phyloP scores from a whole-genome alignment of 768 basidiomycete genomes.

The Chlorophyllum brunneum region DNA sequence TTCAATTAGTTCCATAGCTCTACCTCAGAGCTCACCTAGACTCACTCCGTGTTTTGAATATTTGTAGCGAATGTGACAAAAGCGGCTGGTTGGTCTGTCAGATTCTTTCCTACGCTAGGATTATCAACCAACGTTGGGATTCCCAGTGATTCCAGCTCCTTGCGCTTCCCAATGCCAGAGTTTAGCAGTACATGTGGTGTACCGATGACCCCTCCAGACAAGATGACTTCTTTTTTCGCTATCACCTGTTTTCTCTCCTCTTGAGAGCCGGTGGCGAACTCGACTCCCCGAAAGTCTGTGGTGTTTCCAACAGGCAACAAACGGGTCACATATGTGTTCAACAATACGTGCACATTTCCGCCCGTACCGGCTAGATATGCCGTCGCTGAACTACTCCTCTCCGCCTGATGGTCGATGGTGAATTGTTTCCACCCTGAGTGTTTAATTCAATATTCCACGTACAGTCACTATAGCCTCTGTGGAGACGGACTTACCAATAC shows the following conservation, averaged over 20 bases:
- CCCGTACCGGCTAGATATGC: constrained; percentile 10
- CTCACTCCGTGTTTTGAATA: constrained; percentile 9
- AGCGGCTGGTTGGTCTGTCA: constrained; percentile 17
- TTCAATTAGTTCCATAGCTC: neutral
- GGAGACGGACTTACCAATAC: constrained; percentile 13
- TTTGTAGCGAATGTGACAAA: constrained; percentile 1
- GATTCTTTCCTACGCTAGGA: constrained; percentile 20
- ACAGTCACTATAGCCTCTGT: too few species aligned
- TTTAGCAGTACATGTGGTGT: constrained; percentile 23
- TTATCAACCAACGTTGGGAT: constrained; percentile 17
- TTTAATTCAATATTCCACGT: neutral
- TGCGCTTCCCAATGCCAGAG: constrained; percentile 22
- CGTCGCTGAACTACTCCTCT: constrained; percentile 15
- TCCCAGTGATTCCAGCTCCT: constrained; percentile 13
- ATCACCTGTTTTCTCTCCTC: constrained; percentile 10
- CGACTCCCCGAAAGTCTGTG: constrained; percentile 13
- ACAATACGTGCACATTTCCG: constrained; percentile 10
- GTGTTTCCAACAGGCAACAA: constrained; percentile 7
- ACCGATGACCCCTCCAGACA: constrained; percentile 28
- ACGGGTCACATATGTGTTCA: constrained; percentile 15
- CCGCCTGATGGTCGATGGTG: constrained; percentile 13
- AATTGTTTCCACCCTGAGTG: constrained; percentile 14
- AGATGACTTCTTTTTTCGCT: constrained; percentile 27
- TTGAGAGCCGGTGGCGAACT: constrained; percentile 8
- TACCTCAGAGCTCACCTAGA: too few species aligned